Base-by-base conservation (phyloP, 306 rosid species). In the Coriaria nepalensis region DNA sequence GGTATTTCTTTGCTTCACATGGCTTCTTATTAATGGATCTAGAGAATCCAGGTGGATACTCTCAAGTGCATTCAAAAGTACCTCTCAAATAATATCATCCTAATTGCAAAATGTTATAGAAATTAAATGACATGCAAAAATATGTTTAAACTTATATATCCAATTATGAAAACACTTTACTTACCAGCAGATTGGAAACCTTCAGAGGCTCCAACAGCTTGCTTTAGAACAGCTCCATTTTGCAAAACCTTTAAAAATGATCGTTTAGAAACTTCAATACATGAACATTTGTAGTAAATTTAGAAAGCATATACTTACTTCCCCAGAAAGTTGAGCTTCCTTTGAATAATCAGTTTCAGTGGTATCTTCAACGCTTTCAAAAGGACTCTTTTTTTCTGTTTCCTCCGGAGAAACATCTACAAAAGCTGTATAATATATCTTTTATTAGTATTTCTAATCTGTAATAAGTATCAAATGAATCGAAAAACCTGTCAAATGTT, bases 401-500 rank as follows among this genome's bases (percentile, higher is more conserved):
- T 82, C 98, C 57, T 79, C 96, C 0, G 94, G 96, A 61, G 83
- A 73, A 59, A 92, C 86, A 65, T 92, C 98, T 61, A 82, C 96
- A 73, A 92, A 92, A 69, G 81, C 98, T 92, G 82, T 45, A 45
- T 51, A 56, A 33, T 43, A 9, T 68, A 44, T 62, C 38, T 47
- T 44, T 7, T 45, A 4, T 70, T 39, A 64, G 47, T 38, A 56
- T 42, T 38, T 57, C 50, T 6, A 44, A 42, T 37, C 51, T 11
- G 33, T 47, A 45, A 10, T 15, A 13, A 47, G 35, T 14, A 32
- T 14, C 6, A 14, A 32, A 10, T 10, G n/a, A 8, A 9, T 49
- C 15, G 12, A 49, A 8, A 49, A 4, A 33, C 3, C 54, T 13
- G 11, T 6, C 32, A 13, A 32, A 4, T 45, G 2, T 20, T 20